These are phyloP conservation scores for Erysiphe pulchra DNA, from an alignment of 2,329 filamentous ascomycete species.

Conservation along the genomic window DNA sequence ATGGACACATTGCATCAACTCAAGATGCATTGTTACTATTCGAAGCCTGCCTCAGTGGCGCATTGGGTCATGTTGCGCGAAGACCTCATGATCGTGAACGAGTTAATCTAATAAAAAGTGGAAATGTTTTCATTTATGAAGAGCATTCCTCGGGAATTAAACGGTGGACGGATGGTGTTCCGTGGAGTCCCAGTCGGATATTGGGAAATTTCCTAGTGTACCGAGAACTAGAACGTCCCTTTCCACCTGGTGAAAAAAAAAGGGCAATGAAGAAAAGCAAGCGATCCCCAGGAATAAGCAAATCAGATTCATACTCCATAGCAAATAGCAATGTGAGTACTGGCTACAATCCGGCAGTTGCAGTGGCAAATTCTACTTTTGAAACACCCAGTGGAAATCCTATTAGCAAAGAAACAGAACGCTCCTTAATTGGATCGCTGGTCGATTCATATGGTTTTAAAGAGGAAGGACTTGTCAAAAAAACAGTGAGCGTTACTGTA, in stretches of 20 bases:
- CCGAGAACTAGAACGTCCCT: no score
- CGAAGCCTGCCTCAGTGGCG: conserved; percentile 48
- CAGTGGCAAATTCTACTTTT: conserved; percentile 3
- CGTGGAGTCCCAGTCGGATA: conserved; percentile 80
- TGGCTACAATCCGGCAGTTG: conserved; percentile 4
- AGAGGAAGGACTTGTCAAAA: conserved; percentile 60
- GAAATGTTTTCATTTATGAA: conserved; percentile 77
- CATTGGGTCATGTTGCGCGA: conserved; percentile 50
- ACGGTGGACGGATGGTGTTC: conserved; percentile 76
- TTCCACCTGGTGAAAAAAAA: no score
- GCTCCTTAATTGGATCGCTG: conserved; percentile 44
- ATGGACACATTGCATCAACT: conserved; percentile 6
- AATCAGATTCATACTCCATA: conserved; percentile 6
- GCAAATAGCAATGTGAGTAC: conserved; percentile 2
- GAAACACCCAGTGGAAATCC: conserved; percentile 6
- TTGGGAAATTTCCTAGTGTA: no score
- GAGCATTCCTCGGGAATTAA: conserved; percentile 80
- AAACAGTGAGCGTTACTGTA: conserved; percentile 63
- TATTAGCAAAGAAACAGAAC: conserved; percentile 11
- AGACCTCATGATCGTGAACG: conserved; percentile 72
- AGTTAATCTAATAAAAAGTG: conserved; percentile 50
- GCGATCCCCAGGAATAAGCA: conserved; percentile 11
- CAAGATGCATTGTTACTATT: conserved; percentile 49
- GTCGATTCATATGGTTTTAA: conserved; percentile 85
- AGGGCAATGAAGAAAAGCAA: conserved; percentile 48